These are phyloP conservation scores for Leucosporidium scottii DNA, from an alignment of 768 basidiomycete species.

Conservation along the genomic window DNA sequence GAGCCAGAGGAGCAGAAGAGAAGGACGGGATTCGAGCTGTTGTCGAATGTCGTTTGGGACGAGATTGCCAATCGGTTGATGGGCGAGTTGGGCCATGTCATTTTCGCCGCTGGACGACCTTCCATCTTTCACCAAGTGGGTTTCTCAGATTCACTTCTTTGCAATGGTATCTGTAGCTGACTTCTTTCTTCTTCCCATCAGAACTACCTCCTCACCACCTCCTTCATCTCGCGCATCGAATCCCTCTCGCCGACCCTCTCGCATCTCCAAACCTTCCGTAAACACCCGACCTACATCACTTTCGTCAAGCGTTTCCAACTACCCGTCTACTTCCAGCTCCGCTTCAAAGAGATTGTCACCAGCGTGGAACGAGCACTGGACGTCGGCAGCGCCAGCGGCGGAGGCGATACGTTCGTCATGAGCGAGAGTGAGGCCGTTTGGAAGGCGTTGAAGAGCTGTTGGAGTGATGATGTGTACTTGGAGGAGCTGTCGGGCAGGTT, in stretches of 20 bases:
- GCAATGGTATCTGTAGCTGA: neutral
- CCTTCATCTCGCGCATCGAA: slow-evolving; percentile 75
- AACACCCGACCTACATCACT: slow-evolving; percentile 59
- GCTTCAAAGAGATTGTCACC: slow-evolving; percentile 88
- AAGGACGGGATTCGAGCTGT: slow-evolving; percentile 60
- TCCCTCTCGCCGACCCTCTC: slow-evolving; percentile 67
- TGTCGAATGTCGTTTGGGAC: slow-evolving; percentile 82
- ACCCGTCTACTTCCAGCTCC: slow-evolving; percentile 90
- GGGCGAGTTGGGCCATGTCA: slow-evolving; percentile 68
- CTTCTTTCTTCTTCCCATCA: slow-evolving; percentile 39
- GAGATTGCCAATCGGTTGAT: slow-evolving; percentile 73
- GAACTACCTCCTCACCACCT: slow-evolving; percentile 78
- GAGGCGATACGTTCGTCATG: slow-evolving; percentile 31
- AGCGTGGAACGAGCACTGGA: slow-evolving; percentile 63
- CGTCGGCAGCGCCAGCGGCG: slow-evolving; percentile 16
- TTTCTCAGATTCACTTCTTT: neutral
- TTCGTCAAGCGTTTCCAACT: slow-evolving; percentile 91
- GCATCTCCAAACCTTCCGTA: slow-evolving; percentile 64
- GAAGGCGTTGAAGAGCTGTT: slow-evolving; percentile 68
- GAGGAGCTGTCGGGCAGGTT: slow-evolving; percentile 75
- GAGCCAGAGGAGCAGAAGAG: slow-evolving; percentile 27
- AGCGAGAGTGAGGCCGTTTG: slow-evolving; percentile 50
- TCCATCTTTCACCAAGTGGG: slow-evolving; percentile 79
- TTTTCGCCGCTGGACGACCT: slow-evolving; percentile 89
- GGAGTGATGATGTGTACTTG: slow-evolving; percentile 79